These are phyloP conservation scores for Aspergillus homomorphus DNA, from an alignment of 495 filamentous ascomycete genomes.

Conservation along the genomic window DNA sequence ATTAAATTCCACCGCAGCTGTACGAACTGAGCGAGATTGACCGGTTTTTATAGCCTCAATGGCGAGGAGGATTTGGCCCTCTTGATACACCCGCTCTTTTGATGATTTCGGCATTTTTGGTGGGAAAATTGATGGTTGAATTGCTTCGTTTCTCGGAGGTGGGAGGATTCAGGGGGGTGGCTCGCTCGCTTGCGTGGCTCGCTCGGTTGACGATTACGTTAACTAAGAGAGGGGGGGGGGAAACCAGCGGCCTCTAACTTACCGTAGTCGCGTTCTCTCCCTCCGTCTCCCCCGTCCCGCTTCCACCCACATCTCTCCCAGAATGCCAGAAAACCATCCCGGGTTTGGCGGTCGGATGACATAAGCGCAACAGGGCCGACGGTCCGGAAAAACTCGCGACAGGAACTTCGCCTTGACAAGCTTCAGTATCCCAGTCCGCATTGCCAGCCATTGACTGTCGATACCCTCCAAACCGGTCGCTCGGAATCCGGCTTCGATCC, in stretches of 20 bases:
- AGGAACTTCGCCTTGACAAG: conserved; percentile 43
- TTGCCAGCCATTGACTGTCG: conserved; percentile 44
- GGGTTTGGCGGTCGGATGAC: conserved; percentile 35
- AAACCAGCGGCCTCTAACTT: no score
- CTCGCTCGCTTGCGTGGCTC: no score
- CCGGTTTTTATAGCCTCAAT: no score
- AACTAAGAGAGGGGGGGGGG: not conserved
- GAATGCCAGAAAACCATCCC: not conserved
- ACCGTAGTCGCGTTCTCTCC: not conserved
- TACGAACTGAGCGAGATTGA: no score
- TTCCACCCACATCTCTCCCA: conserved; percentile 3
- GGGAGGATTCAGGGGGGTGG: no score
- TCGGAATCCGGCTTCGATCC: conserved; percentile 30
- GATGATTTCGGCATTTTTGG: no score
- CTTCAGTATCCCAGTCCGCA: conserved; percentile 22
- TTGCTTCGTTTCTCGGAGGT: no score
- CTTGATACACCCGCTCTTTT: no score
- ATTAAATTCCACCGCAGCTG: no score
- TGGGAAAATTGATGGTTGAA: no score
- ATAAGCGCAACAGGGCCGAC: conserved; percentile 39
- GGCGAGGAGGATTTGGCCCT: no score
- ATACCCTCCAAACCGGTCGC: conserved; percentile 35
- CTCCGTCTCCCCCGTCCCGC: conserved; percentile 7
- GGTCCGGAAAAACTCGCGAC: conserved; percentile 55
- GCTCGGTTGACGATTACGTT: no score